phyloP scores from a whole-genome alignment of 192 early-diverging fungal species.

The Coemansia erecta region DNA sequence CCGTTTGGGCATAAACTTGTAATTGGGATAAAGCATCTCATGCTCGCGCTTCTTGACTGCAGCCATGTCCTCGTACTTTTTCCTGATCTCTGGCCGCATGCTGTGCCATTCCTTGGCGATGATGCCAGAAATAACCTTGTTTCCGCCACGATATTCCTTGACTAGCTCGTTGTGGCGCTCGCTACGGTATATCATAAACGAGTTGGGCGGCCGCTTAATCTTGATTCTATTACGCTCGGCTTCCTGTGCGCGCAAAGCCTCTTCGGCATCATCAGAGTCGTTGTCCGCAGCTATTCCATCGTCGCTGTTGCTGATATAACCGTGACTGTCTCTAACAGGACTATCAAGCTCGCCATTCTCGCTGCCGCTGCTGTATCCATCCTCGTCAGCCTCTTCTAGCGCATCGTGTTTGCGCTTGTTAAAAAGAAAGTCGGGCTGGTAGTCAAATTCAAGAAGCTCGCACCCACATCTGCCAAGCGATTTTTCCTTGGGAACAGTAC shows the following conservation, averaged over 20 bases:
- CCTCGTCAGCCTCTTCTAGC: constrained; percentile 8
- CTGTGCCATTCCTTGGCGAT: constrained; percentile 47
- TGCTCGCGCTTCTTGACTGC: constrained; percentile 49
- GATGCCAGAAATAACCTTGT: constrained; percentile 49
- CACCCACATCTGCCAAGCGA: constrained; percentile 36
- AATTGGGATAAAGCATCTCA: constrained; percentile 49
- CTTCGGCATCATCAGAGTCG: constrained; percentile 4
- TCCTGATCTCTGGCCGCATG: constrained; percentile 26
- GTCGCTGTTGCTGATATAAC: constrained; percentile 1
- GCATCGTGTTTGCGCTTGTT: constrained; percentile 19
- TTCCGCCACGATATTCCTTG: constrained; percentile 41
- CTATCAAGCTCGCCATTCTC: neutral
- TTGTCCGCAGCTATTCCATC: constrained; percentile 6
- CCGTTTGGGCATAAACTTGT: constrained; percentile 49
- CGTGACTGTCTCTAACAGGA: constrained; percentile 8
- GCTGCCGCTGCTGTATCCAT: constrained; percentile 8
- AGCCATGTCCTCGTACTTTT: constrained; percentile 37
- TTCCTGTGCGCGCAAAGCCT: constrained; percentile 9
- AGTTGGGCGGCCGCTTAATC: constrained; percentile 52
- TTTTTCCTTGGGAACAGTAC: constrained; percentile 8
- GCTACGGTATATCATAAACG: constrained; percentile 52
- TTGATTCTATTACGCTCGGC: constrained; percentile 39
- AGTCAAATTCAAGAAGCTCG: constrained; percentile 48
- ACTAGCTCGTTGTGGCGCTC: constrained; percentile 47
- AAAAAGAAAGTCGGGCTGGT: constrained; percentile 50